Conservation (phyloP, 306 rosid species). For the Vigna radiata region DNA sequence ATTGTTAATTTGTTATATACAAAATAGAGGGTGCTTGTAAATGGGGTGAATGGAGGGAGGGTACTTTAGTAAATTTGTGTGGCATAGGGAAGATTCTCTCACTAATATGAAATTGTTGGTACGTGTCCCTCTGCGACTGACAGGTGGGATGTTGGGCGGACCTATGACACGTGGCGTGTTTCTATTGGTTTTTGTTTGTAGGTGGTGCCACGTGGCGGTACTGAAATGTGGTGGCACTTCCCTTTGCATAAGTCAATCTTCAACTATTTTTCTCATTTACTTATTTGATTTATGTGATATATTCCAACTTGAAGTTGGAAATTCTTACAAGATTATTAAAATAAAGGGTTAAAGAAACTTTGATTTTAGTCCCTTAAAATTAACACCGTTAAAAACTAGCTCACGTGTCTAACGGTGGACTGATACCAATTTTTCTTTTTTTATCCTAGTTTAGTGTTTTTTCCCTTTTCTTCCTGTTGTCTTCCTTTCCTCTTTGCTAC, state of each 20-base stretch:
- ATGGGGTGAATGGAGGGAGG: not conserved
- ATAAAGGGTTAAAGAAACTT: too few relatives aligned
- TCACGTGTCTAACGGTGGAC: too few relatives aligned
- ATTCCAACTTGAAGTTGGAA: too few relatives aligned
- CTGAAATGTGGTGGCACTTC: slow-evolving; percentile 28
- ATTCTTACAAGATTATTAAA: too few relatives aligned
- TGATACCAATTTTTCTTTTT: too few relatives aligned
- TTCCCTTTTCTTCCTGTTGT: too few relatives aligned
- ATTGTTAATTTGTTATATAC: not conserved
- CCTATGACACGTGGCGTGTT: not conserved
- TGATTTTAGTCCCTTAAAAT: too few relatives aligned
- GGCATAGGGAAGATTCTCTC: slow-evolving; percentile 25
- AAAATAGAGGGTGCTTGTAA: slow-evolving; percentile 39
- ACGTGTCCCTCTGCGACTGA: slow-evolving; percentile 29
- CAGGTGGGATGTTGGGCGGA: slow-evolving; percentile 33
- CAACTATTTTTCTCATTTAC: not conserved
- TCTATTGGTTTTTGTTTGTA: not conserved
- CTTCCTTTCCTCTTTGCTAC: too few relatives aligned
- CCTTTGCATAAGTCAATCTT: not conserved
- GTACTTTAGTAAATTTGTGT: not conserved
- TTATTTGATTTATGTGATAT: too few relatives aligned
- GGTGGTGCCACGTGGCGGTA: slow-evolving; percentile 36
- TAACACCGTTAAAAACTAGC: too few relatives aligned
- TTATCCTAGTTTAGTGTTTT: too few relatives aligned
- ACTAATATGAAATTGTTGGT: slow-evolving; percentile 17